These are phyloP conservation scores for Sphenostylis stenocarpa DNA, from an alignment of 306 rosid species.

Conservation along the genomic window DNA sequence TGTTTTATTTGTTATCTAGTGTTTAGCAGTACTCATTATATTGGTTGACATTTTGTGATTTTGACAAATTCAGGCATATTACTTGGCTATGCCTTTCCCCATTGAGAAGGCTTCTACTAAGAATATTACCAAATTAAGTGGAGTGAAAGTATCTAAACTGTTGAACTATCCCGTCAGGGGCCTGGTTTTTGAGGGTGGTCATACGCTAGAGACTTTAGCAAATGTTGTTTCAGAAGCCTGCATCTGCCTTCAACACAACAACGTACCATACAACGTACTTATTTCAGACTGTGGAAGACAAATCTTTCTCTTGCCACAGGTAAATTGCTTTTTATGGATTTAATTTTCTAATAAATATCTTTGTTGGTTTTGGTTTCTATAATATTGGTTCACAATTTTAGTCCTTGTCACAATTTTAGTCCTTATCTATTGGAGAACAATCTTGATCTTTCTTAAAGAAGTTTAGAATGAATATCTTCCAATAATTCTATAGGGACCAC, in stretches of 20 bases:
- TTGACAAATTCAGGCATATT: conserved; percentile 68
- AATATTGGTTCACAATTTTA: neutral
- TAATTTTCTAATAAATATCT: too few relatives aligned
- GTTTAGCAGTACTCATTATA: neutral
- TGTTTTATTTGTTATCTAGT: conserved; percentile 1
- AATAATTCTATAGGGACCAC: neutral
- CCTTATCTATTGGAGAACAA: too few relatives aligned
- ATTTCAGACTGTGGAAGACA: conserved; percentile 79
- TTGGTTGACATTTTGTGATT: conserved; percentile 18
- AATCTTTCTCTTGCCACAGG: conserved; percentile 91
- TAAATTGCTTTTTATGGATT: conserved; percentile 20
- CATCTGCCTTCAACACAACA: conserved; percentile 84
- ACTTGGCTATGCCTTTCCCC: conserved; percentile 81
- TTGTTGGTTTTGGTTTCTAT: neutral
- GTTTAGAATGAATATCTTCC: neutral
- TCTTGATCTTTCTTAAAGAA: neutral
- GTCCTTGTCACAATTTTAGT: neutral
- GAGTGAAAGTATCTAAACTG: conserved; percentile 63
- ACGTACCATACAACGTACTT: conserved; percentile 85
- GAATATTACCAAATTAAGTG: conserved; percentile 48
- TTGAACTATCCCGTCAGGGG: conserved; percentile 85
- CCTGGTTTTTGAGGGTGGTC: conserved; percentile 78
- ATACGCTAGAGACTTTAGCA: conserved; percentile 54
- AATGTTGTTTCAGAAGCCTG: conserved; percentile 81
- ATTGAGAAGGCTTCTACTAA: conserved; percentile 84